phyloP scores from a whole-genome alignment of 169 alveolate genomes.

The Theileria luwenshuni region DNA sequence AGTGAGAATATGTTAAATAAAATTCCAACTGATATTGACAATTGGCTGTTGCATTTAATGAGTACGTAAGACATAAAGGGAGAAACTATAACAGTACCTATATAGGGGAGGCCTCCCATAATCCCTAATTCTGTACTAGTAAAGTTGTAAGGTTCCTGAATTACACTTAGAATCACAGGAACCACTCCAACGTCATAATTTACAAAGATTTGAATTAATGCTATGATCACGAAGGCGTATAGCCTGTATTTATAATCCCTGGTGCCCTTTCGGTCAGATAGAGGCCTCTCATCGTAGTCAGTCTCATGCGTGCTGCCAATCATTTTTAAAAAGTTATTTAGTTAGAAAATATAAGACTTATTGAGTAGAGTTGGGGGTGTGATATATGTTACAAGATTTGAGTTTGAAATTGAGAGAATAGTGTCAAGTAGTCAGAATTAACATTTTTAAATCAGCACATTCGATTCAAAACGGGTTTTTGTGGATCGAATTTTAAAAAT shows the following conservation, averaged over 20 bases:
- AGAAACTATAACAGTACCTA: constrained; percentile 76
- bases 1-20: constrained; percentile 56
- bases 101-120: constrained; percentile 78
- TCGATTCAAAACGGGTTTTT: no score
- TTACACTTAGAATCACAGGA: constrained; percentile 47
- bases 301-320: no score
- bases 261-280: not conserved
- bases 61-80: constrained; percentile 72
- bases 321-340: no score
- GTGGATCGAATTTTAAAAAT: no score
- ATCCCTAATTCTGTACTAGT: constrained; percentile 50
- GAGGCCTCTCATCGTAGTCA: no score
- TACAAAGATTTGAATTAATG: constrained; percentile 47
- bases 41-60: constrained; percentile 67
- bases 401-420: no score
- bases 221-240: constrained; percentile 42
- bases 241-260: constrained; percentile 4
- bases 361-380: no score
- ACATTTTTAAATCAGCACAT: no score
- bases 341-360: no score
- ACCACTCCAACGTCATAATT: constrained; percentile 64
- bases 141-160: constrained; percentile 53
- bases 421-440: no score
- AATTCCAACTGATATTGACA: constrained; percentile 65
- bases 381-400: no score